Evolutionary conservation across 257 asterid genomes (phyloP).

Genomic region (Capsicum chinense): DNA sequence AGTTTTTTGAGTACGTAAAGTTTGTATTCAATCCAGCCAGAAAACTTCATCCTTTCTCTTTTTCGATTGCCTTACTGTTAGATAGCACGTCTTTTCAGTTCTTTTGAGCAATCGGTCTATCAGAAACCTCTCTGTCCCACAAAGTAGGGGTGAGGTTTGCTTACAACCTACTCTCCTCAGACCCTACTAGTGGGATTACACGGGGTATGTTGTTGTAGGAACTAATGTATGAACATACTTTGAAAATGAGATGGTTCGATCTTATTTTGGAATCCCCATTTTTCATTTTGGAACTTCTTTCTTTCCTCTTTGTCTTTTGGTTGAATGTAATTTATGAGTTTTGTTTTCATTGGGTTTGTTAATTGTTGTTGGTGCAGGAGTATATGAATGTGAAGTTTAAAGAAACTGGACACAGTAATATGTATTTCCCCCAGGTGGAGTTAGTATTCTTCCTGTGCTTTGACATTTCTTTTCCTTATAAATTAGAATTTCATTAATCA

Average conservation of each 20-base stretch:
- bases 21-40: conserved; percentile 12
- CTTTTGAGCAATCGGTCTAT: no score
- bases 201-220: no score
- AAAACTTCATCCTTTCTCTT: conserved; percentile 1
- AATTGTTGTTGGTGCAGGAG: conserved; percentile 63
- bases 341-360: conserved; percentile 25
- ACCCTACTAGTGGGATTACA: no score
- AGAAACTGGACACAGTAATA: conserved; percentile 98
- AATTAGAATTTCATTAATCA: neutral
- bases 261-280: neutral
- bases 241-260: neutral
- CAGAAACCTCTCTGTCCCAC: no score
- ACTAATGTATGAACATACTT: neutral
- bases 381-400: conserved; percentile 92
- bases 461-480: conserved; percentile 4
- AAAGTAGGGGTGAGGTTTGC: no score
- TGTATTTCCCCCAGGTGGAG: conserved; percentile 97
- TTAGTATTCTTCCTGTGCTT: neutral
- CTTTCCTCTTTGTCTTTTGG: neutral
- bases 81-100: neutral
- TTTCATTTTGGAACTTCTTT: neutral
- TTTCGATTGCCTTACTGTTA: neutral
- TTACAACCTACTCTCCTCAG: no score
- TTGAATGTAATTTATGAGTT: neutral
- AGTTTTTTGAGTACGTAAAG: neutral